These are phyloP conservation scores for Thamnidium elegans DNA, from an alignment of 192 early-diverging fungal genomes.

Conservation along the genomic window DNA sequence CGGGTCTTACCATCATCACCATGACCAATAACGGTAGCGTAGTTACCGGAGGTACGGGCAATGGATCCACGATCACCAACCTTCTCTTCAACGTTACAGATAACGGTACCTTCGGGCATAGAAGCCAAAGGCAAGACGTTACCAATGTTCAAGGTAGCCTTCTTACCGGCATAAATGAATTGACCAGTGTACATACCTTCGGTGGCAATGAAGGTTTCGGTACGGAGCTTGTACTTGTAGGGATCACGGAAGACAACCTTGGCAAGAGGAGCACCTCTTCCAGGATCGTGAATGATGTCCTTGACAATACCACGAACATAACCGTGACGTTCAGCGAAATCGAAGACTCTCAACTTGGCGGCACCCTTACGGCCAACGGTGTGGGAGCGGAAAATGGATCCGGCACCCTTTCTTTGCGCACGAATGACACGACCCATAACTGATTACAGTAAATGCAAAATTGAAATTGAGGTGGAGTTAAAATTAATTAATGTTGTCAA, in stretches of 20 bases:
- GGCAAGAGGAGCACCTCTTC: conserved; percentile 95
- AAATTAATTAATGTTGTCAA: no score
- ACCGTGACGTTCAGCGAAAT: conserved; percentile 96
- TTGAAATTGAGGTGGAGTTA: no score
- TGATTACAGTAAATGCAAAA: conserved; percentile 3
- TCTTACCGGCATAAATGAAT: conserved; percentile 99
- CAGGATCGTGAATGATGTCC: conserved; percentile 98
- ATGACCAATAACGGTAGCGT: conserved; percentile 98
- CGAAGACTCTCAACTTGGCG: conserved; percentile 91
- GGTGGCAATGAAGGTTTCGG: conserved; percentile 94
- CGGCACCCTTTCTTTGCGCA: conserved; percentile 98
- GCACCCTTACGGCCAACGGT: conserved; percentile 92
- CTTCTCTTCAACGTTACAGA: conserved; percentile 92
- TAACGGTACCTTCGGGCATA: conserved; percentile 98
- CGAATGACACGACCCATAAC: conserved; percentile 98
- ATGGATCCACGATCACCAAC: conserved; percentile 94
- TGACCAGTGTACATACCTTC: conserved; percentile 99
- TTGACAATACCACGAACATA: conserved; percentile 97
- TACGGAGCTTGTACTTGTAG: conserved; percentile 74
- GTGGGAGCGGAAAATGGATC: conserved; percentile 98
- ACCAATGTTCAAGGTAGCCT: conserved; percentile 87
- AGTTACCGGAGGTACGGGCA: conserved; percentile 96
- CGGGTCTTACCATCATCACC: conserved; percentile 96
- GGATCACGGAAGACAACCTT: conserved; percentile 53
- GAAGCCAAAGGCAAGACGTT: conserved; percentile 91